These are phyloP conservation scores for Myxozyma monticola DNA, from an alignment of 805 yeast species.

Conservation along the genomic window DNA sequence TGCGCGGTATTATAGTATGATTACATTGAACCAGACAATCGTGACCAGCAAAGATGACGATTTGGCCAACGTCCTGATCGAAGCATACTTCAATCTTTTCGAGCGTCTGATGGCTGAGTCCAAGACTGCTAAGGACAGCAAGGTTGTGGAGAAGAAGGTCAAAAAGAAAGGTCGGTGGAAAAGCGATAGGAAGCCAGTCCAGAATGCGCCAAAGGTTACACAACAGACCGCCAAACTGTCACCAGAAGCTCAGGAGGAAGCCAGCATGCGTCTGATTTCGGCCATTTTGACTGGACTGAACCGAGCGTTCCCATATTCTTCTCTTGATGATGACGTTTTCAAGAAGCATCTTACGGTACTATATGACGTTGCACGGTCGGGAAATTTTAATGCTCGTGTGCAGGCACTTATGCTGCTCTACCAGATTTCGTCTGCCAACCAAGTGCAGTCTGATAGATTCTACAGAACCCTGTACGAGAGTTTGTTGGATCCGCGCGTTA, in stretches of 20 bases:
- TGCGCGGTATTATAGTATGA: conserved; percentile 80
- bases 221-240: conserved; percentile 16
- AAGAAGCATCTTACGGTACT: conserved; percentile 77
- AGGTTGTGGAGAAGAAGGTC: conserved; percentile 46
- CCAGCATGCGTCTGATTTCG: conserved; percentile 77
- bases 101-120: conserved; percentile 76
- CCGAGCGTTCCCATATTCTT: conserved; percentile 91
- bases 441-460: conserved; percentile 51
- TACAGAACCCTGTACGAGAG: conserved; percentile 89
- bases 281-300: conserved; percentile 93
- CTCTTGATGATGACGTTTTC: conserved; percentile 62
- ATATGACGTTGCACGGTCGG: conserved; percentile 87
- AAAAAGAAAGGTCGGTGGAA: conserved; percentile 64
- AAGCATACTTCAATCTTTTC: conserved; percentile 81
- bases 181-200: conserved; percentile 43
- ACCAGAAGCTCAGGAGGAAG: conserved; percentile 56
- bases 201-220: conserved; percentile 15
- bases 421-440: conserved; percentile 68
- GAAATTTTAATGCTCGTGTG: conserved; percentile 89
- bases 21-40: conserved; percentile 91
- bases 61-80: conserved; percentile 80
- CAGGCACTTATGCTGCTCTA: conserved; percentile 86
- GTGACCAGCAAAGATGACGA: conserved; percentile 72
- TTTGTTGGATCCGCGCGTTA: conserved; percentile 77
- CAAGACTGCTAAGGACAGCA: conserved; percentile 49